phyloP scores from a whole-genome alignment of 2,329 filamentous ascomycete genomes.

The Nothomitra cinnamomea region DNA sequence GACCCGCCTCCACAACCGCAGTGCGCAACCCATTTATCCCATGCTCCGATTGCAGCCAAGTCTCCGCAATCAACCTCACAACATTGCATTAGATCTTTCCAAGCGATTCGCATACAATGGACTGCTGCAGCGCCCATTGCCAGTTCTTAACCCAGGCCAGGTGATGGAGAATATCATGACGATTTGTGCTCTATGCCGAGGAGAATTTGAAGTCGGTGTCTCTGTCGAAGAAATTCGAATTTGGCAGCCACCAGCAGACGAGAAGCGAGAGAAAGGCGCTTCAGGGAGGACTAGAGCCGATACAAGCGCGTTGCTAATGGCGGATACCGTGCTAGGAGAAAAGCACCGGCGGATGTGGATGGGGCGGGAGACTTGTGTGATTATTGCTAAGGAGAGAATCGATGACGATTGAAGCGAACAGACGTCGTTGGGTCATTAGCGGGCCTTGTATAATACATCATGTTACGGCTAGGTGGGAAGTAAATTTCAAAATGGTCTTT shows the following conservation, averaged over 20 bases:
- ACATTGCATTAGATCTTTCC: constrained; percentile 62
- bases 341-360: constrained; percentile 3
- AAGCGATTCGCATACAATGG: constrained; percentile 76
- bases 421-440: too few species aligned
- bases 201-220: constrained; percentile 67
- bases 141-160: constrained; percentile 40
- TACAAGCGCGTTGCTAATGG: constrained; percentile 1
- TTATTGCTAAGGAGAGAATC: not conserved
- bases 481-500: too few species aligned
- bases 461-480: too few species aligned
- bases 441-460: too few species aligned
- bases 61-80: constrained; percentile 53
- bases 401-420: not conserved
- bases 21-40: constrained; percentile 46
- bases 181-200: constrained; percentile 58
- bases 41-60: constrained; percentile 62
- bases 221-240: constrained; percentile 64
- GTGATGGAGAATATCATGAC: constrained; percentile 47
- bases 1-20: constrained; percentile 61
- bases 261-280: not conserved
- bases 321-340: not conserved
- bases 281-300: not conserved
- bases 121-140: constrained; percentile 57
- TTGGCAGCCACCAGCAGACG: constrained; percentile 13
- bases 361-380: constrained; percentile 2